Conservation (phyloP, 2,329 filamentous ascomycete genomes). For the Tolypocladium amazonense region DNA sequence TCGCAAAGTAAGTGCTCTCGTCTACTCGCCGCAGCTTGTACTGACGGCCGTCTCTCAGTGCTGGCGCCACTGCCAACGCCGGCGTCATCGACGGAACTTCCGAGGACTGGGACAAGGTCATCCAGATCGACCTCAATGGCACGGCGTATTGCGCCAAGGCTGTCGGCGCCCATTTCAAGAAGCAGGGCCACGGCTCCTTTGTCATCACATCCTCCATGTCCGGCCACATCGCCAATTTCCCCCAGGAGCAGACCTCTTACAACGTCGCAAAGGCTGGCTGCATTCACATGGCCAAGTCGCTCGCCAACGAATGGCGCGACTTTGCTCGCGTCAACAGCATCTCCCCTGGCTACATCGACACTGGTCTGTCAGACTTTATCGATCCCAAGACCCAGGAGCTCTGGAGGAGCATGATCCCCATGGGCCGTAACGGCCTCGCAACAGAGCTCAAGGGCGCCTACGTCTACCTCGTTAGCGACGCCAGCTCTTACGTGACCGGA, state of each 20-base stretch:
- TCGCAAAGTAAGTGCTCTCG: constrained; percentile 53
- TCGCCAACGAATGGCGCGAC: constrained; percentile 57
- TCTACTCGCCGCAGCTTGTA: neutral
- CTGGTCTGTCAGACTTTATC: constrained; percentile 57
- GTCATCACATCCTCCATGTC: constrained; percentile 62
- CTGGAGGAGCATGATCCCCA: constrained; percentile 65
- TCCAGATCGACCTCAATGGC: constrained; percentile 54
- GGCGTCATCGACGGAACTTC: constrained; percentile 59
- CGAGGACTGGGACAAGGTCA: constrained; percentile 55
- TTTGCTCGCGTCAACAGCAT: constrained; percentile 57
- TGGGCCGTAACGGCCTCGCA: constrained; percentile 56
- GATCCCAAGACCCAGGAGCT: constrained; percentile 56
- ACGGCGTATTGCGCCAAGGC: constrained; percentile 58
- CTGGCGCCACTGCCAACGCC: constrained; percentile 57
- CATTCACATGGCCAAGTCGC: constrained; percentile 32
- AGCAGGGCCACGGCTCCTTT: constrained; percentile 52
- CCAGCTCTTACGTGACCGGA: constrained; percentile 64
- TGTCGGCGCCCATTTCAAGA: constrained; percentile 53
- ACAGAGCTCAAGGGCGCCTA: constrained; percentile 71
- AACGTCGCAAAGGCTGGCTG: constrained; percentile 53
- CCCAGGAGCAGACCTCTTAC: constrained; percentile 57
- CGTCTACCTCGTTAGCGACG: constrained; percentile 66
- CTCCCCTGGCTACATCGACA: constrained; percentile 59
- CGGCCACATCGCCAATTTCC: constrained; percentile 60
- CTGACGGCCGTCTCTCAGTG: constrained; percentile 20